Percentiles rank a stretch among this genome's conserved stretches.
phyloP scores from a whole-genome alignment of 345 rosid genomes.

The Gossypium stocksii region DNA sequence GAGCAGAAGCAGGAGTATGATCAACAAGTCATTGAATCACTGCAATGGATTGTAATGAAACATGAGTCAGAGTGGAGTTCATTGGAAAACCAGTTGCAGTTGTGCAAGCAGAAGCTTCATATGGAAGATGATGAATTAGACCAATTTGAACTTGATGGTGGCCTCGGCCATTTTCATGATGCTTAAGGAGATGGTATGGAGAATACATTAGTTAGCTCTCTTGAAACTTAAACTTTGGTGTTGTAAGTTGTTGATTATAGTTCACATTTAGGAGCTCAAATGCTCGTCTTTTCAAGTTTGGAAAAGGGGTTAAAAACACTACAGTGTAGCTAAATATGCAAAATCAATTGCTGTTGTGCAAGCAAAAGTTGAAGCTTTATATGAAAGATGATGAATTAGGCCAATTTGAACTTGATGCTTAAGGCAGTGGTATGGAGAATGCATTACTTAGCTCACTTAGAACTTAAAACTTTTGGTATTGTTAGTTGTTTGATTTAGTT shows the following conservation, averaged over 20 bases:
- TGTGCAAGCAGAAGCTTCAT: conserved; percentile 19
- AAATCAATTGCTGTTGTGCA: conserved; percentile 27
- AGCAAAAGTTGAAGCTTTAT: conserved; percentile 21
- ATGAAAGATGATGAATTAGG: conserved; percentile 26
- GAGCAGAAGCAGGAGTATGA: conserved; percentile 55
- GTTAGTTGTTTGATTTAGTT: too few species aligned
- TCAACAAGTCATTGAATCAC: conserved; percentile 51
- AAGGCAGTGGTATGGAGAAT: conserved; percentile 14
- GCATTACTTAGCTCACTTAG: conserved; percentile 17
- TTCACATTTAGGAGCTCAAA: conserved; percentile 2
- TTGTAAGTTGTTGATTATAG: conserved; percentile 7
- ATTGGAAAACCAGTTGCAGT: conserved; percentile 34
- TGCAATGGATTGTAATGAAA: conserved; percentile 50
- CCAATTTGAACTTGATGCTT: conserved; percentile 17
- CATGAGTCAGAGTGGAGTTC: conserved; percentile 35
- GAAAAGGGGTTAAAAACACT: neutral
- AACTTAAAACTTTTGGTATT: neutral
- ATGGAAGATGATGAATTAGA: conserved; percentile 27
- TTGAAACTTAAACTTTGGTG: conserved; percentile 17
- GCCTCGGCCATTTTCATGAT: conserved; percentile 14
- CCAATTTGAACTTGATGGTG: conserved; percentile 19
- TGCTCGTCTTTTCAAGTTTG: neutral
- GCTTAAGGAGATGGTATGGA: conserved; percentile 18
- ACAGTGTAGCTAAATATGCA: neutral
- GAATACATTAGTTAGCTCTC: conserved; percentile 17